Percentiles rank a stretch among this genome's conserved stretches.
These are phyloP conservation scores for Punica granatum DNA, from an alignment of 345 rosid species.

Conservation along the genomic window DNA sequence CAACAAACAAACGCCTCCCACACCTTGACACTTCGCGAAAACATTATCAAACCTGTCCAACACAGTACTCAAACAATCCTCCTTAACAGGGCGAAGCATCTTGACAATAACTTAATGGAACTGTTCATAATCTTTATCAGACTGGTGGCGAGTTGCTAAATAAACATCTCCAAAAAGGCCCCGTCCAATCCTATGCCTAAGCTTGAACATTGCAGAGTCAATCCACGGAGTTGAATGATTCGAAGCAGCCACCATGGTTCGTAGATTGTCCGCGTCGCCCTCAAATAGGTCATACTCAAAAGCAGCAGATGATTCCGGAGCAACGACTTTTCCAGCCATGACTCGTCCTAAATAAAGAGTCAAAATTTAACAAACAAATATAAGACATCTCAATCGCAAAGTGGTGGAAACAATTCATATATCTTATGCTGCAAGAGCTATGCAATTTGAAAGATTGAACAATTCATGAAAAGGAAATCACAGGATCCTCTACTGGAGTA, in stretches of 20 bases:
- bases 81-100: conserved; percentile 62
- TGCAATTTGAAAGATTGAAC: not conserved
- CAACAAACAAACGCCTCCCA: conserved; percentile 46
- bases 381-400: not conserved
- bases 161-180: conserved; percentile 95
- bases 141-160: conserved; percentile 79
- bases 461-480: no score
- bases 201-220: conserved; percentile 56
- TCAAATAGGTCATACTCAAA: conserved; percentile 71
- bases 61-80: conserved; percentile 41
- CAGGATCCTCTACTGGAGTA: no score
- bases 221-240: conserved; percentile 54
- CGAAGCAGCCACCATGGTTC: conserved; percentile 43
- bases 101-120: conserved; percentile 78
- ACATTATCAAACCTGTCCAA: conserved; percentile 57
- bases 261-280: conserved; percentile 47
- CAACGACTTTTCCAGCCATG: conserved; percentile 60
- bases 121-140: conserved; percentile 52
- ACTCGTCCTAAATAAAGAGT: not conserved
- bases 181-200: conserved; percentile 86
- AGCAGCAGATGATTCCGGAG: conserved; percentile 31
- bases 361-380: not conserved
- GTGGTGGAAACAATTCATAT: not conserved
- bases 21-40: conserved; percentile 47
- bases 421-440: not conserved